These are phyloP conservation scores for Coemansia aciculifera DNA, from an alignment of 192 early-diverging fungal genomes.

Conservation along the genomic window DNA sequence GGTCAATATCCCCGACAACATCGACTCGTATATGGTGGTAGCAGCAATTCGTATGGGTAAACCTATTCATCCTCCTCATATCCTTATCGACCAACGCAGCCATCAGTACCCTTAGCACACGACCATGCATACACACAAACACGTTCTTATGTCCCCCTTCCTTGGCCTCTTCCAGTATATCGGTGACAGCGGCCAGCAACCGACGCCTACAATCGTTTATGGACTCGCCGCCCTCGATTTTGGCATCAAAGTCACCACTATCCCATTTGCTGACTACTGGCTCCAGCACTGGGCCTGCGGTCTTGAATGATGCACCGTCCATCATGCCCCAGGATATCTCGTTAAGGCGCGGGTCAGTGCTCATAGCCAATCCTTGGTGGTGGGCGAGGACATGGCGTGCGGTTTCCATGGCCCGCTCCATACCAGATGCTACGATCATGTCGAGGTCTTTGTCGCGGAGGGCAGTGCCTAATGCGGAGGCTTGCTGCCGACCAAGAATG, in stretches of 20 bases:
- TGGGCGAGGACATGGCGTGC: slow-evolving; percentile 23
- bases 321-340: slow-evolving; percentile 51
- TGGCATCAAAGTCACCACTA: slow-evolving; percentile 41
- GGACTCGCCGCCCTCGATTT: slow-evolving; percentile 39
- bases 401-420: slow-evolving; percentile 43
- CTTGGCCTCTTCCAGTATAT: slow-evolving; percentile 21
- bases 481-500: slow-evolving; percentile 31
- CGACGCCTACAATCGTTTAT: slow-evolving; percentile 36
- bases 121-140: slow-evolving; percentile 41
- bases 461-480: slow-evolving; percentile 25
- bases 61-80: slow-evolving; percentile 34
- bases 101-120: slow-evolving; percentile 50
- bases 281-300: slow-evolving; percentile 8
- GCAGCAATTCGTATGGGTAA: slow-evolving; percentile 42
- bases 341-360: slow-evolving; percentile 39
- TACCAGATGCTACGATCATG: slow-evolving; percentile 38
- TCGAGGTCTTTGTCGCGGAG: slow-evolving; percentile 32
- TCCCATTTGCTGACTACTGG: slow-evolving; percentile 24
- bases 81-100: slow-evolving; percentile 40
- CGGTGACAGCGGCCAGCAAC: slow-evolving; percentile 22
- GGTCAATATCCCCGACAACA: slow-evolving; percentile 14
- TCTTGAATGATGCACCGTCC: slow-evolving; percentile 29
- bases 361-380: slow-evolving; percentile 25
- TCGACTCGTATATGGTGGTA: slow-evolving; percentile 46
- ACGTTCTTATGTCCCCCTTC: slow-evolving; percentile 20